phyloP scores from a whole-genome alignment of 2,329 filamentous ascomycete species.

The Sclerotinia minor region DNA sequence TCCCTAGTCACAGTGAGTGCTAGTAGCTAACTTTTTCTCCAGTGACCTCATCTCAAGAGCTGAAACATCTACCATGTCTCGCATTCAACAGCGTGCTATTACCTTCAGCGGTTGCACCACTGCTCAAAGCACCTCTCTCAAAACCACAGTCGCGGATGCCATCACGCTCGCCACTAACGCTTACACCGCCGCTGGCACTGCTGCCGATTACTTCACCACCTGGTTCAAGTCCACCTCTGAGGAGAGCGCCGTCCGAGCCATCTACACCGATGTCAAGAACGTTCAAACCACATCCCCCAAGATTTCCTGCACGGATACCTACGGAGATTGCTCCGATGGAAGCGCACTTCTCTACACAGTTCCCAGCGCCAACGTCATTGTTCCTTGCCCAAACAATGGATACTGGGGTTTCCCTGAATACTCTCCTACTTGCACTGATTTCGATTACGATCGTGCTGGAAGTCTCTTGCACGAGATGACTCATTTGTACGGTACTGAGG shows the following conservation, averaged over 20 bases:
- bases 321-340: conserved; percentile 33
- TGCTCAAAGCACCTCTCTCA: conserved; percentile 30
- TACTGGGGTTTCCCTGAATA: conserved; percentile 33
- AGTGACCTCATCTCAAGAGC: conserved; percentile 29
- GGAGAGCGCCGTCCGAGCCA: conserved; percentile 30
- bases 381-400: conserved; percentile 35
- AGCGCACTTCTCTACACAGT: conserved; percentile 34
- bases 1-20: background rate
- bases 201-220: conserved; percentile 31
- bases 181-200: conserved; percentile 33
- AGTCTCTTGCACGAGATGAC: conserved; percentile 34
- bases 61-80: conserved; percentile 23
- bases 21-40: background rate
- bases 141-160: conserved; percentile 31
- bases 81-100: conserved; percentile 33
- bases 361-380: conserved; percentile 31
- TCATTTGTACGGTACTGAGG: conserved; percentile 35
- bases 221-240: conserved; percentile 35
- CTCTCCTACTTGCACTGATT: conserved; percentile 29
- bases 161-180: conserved; percentile 32
- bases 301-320: conserved; percentile 33
- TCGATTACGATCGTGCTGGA: conserved; percentile 35
- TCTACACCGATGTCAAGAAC: conserved; percentile 33
- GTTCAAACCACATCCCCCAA: conserved; percentile 33
- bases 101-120: conserved; percentile 31